phyloP scores from a whole-genome alignment of 192 early-diverging fungal species.

The Allomyces macrogynus region DNA sequence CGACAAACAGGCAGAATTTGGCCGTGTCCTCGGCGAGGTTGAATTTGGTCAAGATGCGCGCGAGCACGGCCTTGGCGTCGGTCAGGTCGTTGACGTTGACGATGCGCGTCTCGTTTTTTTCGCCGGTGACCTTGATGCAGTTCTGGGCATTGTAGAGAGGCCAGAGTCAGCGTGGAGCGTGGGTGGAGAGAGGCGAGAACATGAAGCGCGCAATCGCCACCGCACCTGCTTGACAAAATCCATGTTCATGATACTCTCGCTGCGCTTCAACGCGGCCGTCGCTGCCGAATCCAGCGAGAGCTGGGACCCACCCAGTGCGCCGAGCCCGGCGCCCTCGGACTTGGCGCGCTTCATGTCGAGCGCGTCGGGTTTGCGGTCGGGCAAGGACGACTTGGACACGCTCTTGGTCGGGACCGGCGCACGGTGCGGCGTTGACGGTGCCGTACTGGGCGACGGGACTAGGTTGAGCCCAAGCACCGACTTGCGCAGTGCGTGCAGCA shows the following conservation, averaged over 20 bases:
- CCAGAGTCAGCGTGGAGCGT: no score
- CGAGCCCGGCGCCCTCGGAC: no score
- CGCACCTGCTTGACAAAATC: background rate
- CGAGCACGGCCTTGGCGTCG: constrained; percentile 46
- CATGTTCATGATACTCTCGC: background rate
- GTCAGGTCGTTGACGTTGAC: constrained; percentile 52
- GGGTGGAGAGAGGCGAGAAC: no score
- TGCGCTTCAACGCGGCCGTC: background rate
- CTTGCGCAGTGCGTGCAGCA: background rate
- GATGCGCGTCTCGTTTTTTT: constrained; percentile 53
- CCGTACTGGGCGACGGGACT: no score
- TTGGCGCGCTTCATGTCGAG: no score
- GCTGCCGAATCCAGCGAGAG: no score
- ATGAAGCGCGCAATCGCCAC: no score
- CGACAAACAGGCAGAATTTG: constrained; percentile 53
- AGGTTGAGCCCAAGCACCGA: background rate
- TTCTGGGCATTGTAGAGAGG: constrained; percentile 6
- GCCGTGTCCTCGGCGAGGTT: constrained; percentile 47
- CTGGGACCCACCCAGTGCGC: no score
- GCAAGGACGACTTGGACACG: no score
- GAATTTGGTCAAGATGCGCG: constrained; percentile 60
- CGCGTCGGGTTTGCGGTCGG: no score
- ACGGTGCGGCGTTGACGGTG: no score
- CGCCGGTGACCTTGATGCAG: constrained; percentile 58
- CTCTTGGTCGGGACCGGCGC: no score